phyloP scores from a whole-genome alignment of 2,329 filamentous ascomycete species.

The Aureobasidium sp. region DNA sequence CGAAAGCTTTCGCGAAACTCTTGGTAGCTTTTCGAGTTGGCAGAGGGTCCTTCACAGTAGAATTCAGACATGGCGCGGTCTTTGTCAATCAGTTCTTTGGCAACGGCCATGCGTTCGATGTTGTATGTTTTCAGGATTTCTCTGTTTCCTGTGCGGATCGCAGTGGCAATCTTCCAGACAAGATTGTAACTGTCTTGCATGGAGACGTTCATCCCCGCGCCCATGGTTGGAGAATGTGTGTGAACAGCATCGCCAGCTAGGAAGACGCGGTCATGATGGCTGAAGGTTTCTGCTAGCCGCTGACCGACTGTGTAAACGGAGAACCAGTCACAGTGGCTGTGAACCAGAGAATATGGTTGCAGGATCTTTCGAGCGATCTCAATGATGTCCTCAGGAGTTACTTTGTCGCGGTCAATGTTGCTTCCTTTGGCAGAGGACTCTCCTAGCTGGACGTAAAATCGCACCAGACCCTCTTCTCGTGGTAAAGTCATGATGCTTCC shows the following conservation, averaged over 20 bases:
- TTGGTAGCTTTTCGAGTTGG: neutral
- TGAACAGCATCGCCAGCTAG: conserved; percentile 39
- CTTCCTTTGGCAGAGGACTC: conserved; percentile 20
- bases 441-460: conserved; percentile 27
- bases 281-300: conserved; percentile 38
- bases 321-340: conserved; percentile 42
- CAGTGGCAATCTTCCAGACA: conserved; percentile 36
- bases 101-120: conserved; percentile 34
- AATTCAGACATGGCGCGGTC: conserved; percentile 24
- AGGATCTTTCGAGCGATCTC: conserved; percentile 28
- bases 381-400: conserved; percentile 38
- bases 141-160: conserved; percentile 30
- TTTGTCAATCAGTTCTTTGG: conserved; percentile 36
- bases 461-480: conserved; percentile 25
- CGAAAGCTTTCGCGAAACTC: neutral
- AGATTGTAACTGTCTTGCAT: conserved; percentile 38
- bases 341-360: conserved; percentile 36
- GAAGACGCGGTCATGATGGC: conserved; percentile 34
- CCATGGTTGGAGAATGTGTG: conserved; percentile 29
- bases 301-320: conserved; percentile 44
- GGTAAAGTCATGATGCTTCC: conserved; percentile 74
- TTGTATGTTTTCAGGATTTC: conserved; percentile 32
- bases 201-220: conserved; percentile 41
- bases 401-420: conserved; percentile 29
- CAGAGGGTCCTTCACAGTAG: neutral